These are phyloP conservation scores for Xerocomellus chrysenteron DNA, from an alignment of 768 basidiomycete species.

Conservation along the genomic window DNA sequence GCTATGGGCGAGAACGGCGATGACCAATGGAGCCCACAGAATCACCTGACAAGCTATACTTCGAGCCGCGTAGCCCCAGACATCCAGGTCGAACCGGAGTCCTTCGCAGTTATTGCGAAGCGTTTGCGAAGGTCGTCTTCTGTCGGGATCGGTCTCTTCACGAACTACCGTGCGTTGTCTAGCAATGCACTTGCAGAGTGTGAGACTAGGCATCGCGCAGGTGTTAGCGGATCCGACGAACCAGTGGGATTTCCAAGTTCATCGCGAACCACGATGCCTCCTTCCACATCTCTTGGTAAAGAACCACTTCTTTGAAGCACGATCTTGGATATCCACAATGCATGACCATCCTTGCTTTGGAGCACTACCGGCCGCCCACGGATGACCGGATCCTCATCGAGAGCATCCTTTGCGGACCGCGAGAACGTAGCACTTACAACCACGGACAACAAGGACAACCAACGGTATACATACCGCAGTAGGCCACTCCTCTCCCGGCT, in stretches of 20 bases:
- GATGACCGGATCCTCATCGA: constrained; percentile 70
- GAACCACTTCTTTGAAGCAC: constrained; percentile 58
- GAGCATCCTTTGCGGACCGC: constrained; percentile 56
- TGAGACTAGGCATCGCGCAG: constrained; percentile 3
- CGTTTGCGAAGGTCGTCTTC: constrained; percentile 59
- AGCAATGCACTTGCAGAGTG: constrained; percentile 54
- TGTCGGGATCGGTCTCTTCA: constrained; percentile 62
- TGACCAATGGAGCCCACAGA: too few relatives aligned
- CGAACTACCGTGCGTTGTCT: constrained; percentile 83
- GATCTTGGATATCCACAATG: constrained; percentile 76
- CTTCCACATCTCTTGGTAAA: constrained; percentile 70
- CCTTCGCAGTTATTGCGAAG: constrained; percentile 60
- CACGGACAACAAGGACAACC: not conserved
- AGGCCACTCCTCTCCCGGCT: constrained; percentile 62
- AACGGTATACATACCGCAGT: constrained; percentile 54
- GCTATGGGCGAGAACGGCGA: too few relatives aligned
- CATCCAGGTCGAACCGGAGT: constrained; percentile 25
- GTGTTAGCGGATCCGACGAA: constrained; percentile 24
- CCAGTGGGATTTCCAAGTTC: constrained; percentile 68
- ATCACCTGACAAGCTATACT: too few relatives aligned
- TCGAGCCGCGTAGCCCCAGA: too few relatives aligned
- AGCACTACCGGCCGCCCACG: constrained; percentile 70
- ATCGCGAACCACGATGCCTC: constrained; percentile 78
- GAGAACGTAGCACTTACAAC: not conserved
- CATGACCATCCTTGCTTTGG: constrained; percentile 87